Conservation (phyloP, 139 green algal genomes). For the Bryopsis sp. region DNA sequence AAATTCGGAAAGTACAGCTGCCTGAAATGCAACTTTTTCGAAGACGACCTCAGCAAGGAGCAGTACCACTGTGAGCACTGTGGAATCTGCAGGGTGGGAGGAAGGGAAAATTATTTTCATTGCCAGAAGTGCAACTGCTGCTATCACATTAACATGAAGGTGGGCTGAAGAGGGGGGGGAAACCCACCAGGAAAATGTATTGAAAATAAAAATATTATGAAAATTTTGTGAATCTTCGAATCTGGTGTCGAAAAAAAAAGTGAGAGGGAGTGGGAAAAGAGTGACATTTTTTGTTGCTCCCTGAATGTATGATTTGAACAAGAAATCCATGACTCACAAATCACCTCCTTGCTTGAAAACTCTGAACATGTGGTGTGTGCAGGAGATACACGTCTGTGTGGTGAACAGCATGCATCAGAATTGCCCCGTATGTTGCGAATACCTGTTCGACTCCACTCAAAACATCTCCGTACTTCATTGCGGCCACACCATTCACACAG, state of each 20-base stretch:
- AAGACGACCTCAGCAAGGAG: conserved; percentile 75
- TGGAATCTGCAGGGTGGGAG: conserved; percentile 83
- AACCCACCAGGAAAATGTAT: background rate
- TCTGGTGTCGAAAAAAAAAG: too few species aligned
- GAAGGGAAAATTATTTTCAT: conserved; percentile 87
- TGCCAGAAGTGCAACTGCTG: conserved; percentile 85
- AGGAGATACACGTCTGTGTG: conserved; percentile 77
- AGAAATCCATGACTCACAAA: background rate
- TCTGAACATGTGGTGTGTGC: too few species aligned
- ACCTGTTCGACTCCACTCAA: conserved; percentile 80
- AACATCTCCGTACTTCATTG: conserved; percentile 79
- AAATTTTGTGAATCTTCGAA: too few species aligned
- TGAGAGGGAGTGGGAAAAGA: too few species aligned
- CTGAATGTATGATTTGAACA: too few species aligned
- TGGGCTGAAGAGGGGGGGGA: conserved; percentile 5
- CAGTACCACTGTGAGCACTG: conserved; percentile 85
- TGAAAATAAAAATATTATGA: too few species aligned
- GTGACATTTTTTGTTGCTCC: too few species aligned
- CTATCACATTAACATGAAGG: conserved; percentile 55
- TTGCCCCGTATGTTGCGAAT: conserved; percentile 83
- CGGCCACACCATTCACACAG: conserved; percentile 85
- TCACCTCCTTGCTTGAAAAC: background rate
- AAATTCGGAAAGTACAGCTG: conserved; percentile 58
- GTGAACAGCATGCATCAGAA: conserved; percentile 82
- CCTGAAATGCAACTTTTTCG: conserved; percentile 72